Base-by-base conservation (phyloP, 2,329 filamentous ascomycete species). In the Botrytis elliptica region DNA sequence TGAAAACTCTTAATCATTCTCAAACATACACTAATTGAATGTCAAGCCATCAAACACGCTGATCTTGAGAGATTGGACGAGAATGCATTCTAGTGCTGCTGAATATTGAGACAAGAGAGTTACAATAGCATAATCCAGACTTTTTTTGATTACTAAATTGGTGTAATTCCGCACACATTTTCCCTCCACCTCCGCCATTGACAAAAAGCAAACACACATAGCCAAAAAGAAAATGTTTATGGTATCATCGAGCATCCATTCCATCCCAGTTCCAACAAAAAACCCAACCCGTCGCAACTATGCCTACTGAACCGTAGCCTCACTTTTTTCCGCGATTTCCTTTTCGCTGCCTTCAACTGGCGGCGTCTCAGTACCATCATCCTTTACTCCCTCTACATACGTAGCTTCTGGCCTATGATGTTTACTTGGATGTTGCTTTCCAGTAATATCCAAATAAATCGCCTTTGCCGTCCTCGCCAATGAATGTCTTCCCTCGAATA, bases 401-500 rank as follows among this genome's bases (percentile, higher is more conserved):
- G 74, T 80, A 36, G 78, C 78, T 49, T 75, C 75, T 1, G 79
- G 69, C 1, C 74, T 73, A 74, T 80, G 79, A 67, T 77, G 77
- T 29, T 52, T 73, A 40, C 74, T 77, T 16, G 80, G 80, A 70
- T 80, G 79, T 65, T 79, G 74, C 68, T 79, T 80, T 33, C 86
- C 86, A 1, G 83, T 87, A 12, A 92, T 73, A 81, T 94, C 92
- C 72, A 86, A 79, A 59, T 83, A 86, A 76, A 95, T 92, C 42
- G 86, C 84, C 80, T 87, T 89, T 75, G 88, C 82, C 0, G 91
- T 93, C 70, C 87, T 84, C 0, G 81, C 80, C 73, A 93, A 89
- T 2, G 91, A 95, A 73, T 86, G 83, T 2, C 94, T 84, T 0
- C 94, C 93, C 80, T 97, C 93, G 82, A 88, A 96, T 1, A 96